Evolutionary conservation across 495 filamentous ascomycete genomes (phyloP).

Genomic region (Penicillium pulvis): DNA sequence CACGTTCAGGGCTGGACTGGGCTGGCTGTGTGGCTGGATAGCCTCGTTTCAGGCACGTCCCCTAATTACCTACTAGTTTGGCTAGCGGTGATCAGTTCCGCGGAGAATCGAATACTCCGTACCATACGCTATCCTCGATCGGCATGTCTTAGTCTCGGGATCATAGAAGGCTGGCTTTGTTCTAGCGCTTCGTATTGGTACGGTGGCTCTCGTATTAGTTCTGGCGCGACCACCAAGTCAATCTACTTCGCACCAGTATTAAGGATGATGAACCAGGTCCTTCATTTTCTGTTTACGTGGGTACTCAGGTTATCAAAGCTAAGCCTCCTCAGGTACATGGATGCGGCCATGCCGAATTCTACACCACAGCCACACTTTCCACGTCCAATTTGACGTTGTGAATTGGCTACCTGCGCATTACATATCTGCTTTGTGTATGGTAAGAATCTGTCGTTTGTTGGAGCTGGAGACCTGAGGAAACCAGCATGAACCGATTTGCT

Average conservation of each 20-base stretch:
- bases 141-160: not conserved
- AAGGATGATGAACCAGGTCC: no score
- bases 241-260: no score
- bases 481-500: not conserved
- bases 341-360: constrained; percentile 29
- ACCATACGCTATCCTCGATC: no score
- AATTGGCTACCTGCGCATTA: constrained; percentile 29
- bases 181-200: not conserved
- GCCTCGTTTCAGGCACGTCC: not conserved
- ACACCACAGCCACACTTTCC: constrained; percentile 34
- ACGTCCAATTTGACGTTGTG: constrained; percentile 29
- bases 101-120: not conserved
- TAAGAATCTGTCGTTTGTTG: no score
- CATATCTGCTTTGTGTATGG: no score
- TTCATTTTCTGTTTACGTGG: no score
- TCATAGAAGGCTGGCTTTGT: not conserved
- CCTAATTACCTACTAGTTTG: not conserved
- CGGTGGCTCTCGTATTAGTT: not conserved
- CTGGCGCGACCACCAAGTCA: not conserved
- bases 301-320: not conserved
- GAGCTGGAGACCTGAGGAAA: no score
- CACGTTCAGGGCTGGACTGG: not conserved
- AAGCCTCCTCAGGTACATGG: constrained; percentile 18
- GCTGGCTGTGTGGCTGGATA: not conserved
- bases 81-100: not conserved